phyloP scores from a whole-genome alignment of 441 rosid genomes.

The Gossypium trilobum region DNA sequence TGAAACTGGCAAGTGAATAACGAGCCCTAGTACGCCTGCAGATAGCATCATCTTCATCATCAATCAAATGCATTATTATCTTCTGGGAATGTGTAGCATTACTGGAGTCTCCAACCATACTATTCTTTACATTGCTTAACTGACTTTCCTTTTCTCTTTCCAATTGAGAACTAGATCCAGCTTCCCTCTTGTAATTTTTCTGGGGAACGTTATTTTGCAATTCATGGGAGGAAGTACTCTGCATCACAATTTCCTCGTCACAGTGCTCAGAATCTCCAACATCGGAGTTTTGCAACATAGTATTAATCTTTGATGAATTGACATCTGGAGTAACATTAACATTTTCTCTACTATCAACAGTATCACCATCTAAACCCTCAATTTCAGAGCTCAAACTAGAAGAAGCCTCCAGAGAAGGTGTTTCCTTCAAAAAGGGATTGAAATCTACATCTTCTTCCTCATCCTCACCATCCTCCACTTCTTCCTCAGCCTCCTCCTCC shows the following conservation, averaged over 20 bases:
- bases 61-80: slow-evolving; percentile 19
- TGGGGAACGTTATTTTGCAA: slow-evolving; percentile 2
- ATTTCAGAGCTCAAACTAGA: slow-evolving; percentile 83
- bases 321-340: slow-evolving; percentile 10
- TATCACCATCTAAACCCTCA: slow-evolving; percentile 36
- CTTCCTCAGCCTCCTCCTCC: slow-evolving; percentile 17
- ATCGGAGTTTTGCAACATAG: slow-evolving; percentile 19
- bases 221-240: slow-evolving; percentile 22
- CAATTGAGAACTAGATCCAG: slow-evolving; percentile 18
- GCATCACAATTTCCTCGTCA: slow-evolving; percentile 37
- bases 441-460: slow-evolving; percentile 79
- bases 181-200: slow-evolving; percentile 26
- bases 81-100: slow-evolving; percentile 17
- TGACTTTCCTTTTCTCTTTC: slow-evolving; percentile 23
- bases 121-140: slow-evolving; percentile 24
- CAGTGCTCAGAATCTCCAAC: slow-evolving; percentile 35
- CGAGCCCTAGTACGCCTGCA: slow-evolving; percentile 87
- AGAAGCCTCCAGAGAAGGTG: slow-evolving; percentile 70
- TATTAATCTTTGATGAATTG: slow-evolving; percentile 19
- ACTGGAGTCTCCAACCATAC: slow-evolving; percentile 13
- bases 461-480: slow-evolving; percentile 35
- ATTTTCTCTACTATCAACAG: slow-evolving; percentile 20
- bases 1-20: slow-evolving; percentile 76
- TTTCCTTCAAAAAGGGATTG: slow-evolving; percentile 64
- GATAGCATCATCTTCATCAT: slow-evolving; percentile 63